Evolutionary conservation across 2,329 filamentous ascomycete species (phyloP).

Genomic region (Hypoxylon sp.): DNA sequence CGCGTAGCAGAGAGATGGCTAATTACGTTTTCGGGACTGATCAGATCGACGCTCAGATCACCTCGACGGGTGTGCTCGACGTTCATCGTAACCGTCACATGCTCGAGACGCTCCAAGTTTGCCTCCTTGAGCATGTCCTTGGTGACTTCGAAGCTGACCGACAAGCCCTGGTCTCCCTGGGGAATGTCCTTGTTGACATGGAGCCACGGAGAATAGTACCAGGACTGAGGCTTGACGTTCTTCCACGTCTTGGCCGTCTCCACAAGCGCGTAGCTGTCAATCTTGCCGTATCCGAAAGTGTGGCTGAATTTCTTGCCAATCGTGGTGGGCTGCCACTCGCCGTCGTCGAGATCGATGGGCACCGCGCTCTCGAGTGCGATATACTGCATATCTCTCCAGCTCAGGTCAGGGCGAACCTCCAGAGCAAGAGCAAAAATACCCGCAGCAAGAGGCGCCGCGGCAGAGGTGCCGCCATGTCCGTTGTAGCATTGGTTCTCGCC

Average conservation of each 20-base stretch:
- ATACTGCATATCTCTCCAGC: slow-evolving; percentile 95
- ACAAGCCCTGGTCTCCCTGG: slow-evolving; percentile 80
- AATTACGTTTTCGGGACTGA: slow-evolving; percentile 81
- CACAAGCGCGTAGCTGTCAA: slow-evolving; percentile 86
- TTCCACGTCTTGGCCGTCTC: slow-evolving; percentile 86
- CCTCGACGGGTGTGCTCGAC: slow-evolving; percentile 85
- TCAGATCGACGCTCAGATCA: slow-evolving; percentile 89
- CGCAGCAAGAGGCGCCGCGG: slow-evolving; percentile 89
- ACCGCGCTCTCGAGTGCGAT: slow-evolving; percentile 85
- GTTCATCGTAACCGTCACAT: slow-evolving; percentile 98
- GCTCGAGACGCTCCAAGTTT: slow-evolving; percentile 87
- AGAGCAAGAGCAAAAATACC: slow-evolving; percentile 91
- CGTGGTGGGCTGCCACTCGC: slow-evolving; percentile 82
- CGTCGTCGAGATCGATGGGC: slow-evolving; percentile 74
- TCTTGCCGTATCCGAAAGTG: slow-evolving; percentile 93
- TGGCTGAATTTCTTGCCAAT: slow-evolving; percentile 91
- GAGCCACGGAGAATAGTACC: slow-evolving; percentile 93
- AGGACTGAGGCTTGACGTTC: slow-evolving; percentile 92
- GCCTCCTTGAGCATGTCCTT: slow-evolving; percentile 79
- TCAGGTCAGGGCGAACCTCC: slow-evolving; percentile 82
- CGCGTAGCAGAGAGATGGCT: slow-evolving; percentile 85
- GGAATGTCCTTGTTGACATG: slow-evolving; percentile 87
- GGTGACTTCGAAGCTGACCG: slow-evolving; percentile 83
- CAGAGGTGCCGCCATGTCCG: slow-evolving; percentile 92
- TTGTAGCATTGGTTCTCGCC: slow-evolving; percentile 80